phyloP scores from a whole-genome alignment of 495 filamentous ascomycete species.

The Mycothermus thermophilus region DNA sequence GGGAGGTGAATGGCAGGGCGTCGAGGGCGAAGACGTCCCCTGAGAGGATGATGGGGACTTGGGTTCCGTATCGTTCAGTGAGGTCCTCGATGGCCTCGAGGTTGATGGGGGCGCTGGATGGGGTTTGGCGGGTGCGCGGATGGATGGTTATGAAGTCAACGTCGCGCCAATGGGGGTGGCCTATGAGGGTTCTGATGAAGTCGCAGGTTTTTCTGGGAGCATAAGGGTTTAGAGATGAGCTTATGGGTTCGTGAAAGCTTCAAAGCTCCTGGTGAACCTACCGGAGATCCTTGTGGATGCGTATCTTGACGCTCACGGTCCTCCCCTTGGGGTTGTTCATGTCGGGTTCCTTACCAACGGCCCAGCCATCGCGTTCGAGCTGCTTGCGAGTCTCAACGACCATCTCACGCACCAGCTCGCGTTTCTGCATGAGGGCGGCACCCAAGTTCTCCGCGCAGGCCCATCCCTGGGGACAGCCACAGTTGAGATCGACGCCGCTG shows the following conservation, averaged over 20 bases:
- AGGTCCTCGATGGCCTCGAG: slow-evolving; percentile 43
- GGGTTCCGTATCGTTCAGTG: slow-evolving; percentile 28
- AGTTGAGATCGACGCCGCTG: slow-evolving; percentile 53
- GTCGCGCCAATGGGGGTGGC: slow-evolving; percentile 27
- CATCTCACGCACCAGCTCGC: slow-evolving; percentile 46
- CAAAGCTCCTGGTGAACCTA: slow-evolving; percentile 8
- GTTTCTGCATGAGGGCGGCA: slow-evolving; percentile 47
- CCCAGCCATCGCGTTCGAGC: slow-evolving; percentile 32
- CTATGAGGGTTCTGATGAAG: slow-evolving; percentile 36
- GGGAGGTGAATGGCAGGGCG: slow-evolving; percentile 31
- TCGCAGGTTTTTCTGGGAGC: slow-evolving; percentile 29
- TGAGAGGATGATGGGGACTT: slow-evolving; percentile 44
- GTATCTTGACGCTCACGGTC: slow-evolving; percentile 52
- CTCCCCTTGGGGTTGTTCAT: slow-evolving; percentile 17
- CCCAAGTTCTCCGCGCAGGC: slow-evolving; percentile 48
- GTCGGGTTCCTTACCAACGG: slow-evolving; percentile 22
- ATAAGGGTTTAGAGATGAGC: not conserved
- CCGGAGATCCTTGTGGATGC: slow-evolving; percentile 46
- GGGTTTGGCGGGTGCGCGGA: slow-evolving; percentile 41
- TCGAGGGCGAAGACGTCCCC: slow-evolving; percentile 46
- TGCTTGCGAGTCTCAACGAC: slow-evolving; percentile 35
- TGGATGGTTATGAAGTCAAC: slow-evolving; percentile 54
- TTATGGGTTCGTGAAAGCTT: not conserved
- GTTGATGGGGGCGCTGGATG: slow-evolving; percentile 42
- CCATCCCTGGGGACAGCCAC: slow-evolving; percentile 58